Base-by-base conservation (phyloP, 352 stramenopile genomes). In the Pythium brachiatum region DNA sequence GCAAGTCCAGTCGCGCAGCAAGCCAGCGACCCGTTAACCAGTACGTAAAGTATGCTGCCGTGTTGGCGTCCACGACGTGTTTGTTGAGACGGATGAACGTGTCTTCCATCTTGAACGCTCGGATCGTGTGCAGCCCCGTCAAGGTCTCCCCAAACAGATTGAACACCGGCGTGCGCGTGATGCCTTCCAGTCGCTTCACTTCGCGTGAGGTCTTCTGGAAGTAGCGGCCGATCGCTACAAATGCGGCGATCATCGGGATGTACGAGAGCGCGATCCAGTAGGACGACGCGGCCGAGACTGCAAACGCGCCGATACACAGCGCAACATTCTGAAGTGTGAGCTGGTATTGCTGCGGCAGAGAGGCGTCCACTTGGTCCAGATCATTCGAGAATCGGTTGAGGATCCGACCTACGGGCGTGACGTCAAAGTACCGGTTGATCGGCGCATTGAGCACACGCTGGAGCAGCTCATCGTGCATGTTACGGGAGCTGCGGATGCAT, bases 171-270 rank as follows among this genome's bases (percentile, higher is more conserved):
- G 88, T 81, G 13, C 73, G 72, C 7, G 73, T 80, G 39, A 98
- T 72, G 12, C 86, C 88, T 62, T 99, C 96, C 18, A 99, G 78
- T 12, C 96, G 84, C 75, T 98, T 97, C 11, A 99, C 58, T 61
- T 98, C 95, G 3, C 79, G 68, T 47, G 86, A 69, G 16, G 76
- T 81, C 53, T 73, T 64, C 60, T 97, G 74, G 65, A 95, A 97
- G 57, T 97, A 97, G 20, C 89, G 83, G 23, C 78, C 65, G 12
- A 82, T 53, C 3, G 67, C 58, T n/a, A 56, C 66, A 31, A 87
- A 75, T 20, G 87, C 64, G 3, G 66, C 15, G 1, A 83, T 27
- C 3, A 86, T 60, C 11, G 80, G 91, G 12, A 90, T 67, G n/a
- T 88, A 80, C 21, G 78, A 62, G 5, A 86, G 11, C 0, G 58